Evolutionary conservation across 164 flowering plant genomes (phyloP).

Genomic region (Vitis riparia): DNA sequence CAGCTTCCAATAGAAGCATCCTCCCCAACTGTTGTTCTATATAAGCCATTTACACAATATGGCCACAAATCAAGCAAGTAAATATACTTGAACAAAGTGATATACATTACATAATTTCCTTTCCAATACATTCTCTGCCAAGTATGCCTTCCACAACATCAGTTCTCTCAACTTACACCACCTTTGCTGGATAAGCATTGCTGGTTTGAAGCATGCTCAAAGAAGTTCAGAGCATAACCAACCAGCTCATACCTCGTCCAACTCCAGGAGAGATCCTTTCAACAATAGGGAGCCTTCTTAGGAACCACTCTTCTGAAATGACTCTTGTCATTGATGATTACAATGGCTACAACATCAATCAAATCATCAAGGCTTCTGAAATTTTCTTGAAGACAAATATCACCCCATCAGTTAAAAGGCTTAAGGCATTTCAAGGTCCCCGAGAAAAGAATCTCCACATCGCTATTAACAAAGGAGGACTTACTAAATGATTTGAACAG

Average conservation of each 20-base stretch:
- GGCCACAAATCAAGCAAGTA: too few species aligned
- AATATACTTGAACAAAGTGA: too few species aligned
- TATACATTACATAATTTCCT: too few species aligned
- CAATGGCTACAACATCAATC: constrained; percentile 1
- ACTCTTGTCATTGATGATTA: constrained; percentile 10
- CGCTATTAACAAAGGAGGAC: not conserved
- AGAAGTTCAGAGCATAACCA: constrained; percentile 12
- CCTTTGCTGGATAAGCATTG: not conserved
- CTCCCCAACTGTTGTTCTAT: too few species aligned
- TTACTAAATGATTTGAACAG: too few species aligned
- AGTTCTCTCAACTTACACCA: too few species aligned
- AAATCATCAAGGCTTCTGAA: constrained; percentile 12
- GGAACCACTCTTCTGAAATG: constrained; percentile 1
- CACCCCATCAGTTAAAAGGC: not conserved
- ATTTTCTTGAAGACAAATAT: constrained; percentile 2
- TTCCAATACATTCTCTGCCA: too few species aligned
- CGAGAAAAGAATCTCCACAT: constrained; percentile 2
- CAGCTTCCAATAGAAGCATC: too few species aligned
- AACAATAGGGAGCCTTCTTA: constrained; percentile 4
- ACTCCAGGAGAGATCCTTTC: constrained; percentile 10
- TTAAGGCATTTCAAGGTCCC: constrained; percentile 2
- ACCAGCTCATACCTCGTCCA: constrained; percentile 12
- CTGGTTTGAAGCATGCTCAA: constrained; percentile 7
- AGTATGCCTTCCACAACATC: too few species aligned
- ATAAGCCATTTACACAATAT: too few species aligned